Percentiles rank a stretch among this genome's conserved stretches.
Evolutionary conservation across 2,329 filamentous ascomycete genomes (phyloP).

Genomic region (Phialophora macrospora): DNA sequence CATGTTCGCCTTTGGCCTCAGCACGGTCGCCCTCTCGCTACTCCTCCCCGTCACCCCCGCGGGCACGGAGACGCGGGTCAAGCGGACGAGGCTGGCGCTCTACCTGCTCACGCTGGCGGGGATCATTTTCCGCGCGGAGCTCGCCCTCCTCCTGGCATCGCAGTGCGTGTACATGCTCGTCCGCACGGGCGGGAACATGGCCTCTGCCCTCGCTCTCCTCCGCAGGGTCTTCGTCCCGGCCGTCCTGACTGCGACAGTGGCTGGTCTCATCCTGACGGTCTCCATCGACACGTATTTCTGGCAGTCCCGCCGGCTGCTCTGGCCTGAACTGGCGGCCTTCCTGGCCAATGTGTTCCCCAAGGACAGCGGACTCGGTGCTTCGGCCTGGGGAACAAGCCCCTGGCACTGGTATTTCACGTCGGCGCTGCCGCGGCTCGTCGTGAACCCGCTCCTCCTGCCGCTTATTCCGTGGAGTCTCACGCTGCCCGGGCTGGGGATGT

Average conservation of each 20-base stretch:
- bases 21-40: constrained; percentile 55
- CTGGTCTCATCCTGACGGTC: constrained; percentile 72
- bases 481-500: constrained; percentile 45
- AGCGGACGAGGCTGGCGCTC: constrained; percentile 67
- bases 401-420: constrained; percentile 86
- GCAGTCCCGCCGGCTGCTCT: constrained; percentile 71
- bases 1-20: constrained; percentile 90
- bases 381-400: constrained; percentile 84
- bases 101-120: constrained; percentile 78
- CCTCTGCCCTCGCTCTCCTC: constrained; percentile 27
- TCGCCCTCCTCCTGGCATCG: constrained; percentile 77
- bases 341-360: constrained; percentile 88
- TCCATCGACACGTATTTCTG: constrained; percentile 91
- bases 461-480: constrained; percentile 40
- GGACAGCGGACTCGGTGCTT: constrained; percentile 60
- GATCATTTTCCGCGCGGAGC: constrained; percentile 85
- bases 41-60: constrained; percentile 53
- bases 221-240: constrained; percentile 62
- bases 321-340: constrained; percentile 90
- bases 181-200: constrained; percentile 43
- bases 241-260: constrained; percentile 66
- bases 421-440: constrained; percentile 77
- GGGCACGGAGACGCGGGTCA: constrained; percentile 41
- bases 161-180: constrained; percentile 68
- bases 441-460: constrained; percentile 69